These are phyloP conservation scores for Lachancea meyersii DNA, from an alignment of 805 yeast genomes.

Conservation along the genomic window DNA sequence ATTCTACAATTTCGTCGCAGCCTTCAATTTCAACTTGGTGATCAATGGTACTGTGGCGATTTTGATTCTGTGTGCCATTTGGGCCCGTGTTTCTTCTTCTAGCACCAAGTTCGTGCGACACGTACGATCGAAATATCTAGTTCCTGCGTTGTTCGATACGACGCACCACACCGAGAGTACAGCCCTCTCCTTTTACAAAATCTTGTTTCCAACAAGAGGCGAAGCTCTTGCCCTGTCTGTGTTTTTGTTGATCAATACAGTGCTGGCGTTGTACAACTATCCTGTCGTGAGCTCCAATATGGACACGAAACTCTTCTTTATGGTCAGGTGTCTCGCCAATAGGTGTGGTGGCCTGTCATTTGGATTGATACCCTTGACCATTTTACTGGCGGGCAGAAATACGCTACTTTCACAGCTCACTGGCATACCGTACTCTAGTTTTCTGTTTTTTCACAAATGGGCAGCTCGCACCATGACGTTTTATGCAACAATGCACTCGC, in stretches of 20 bases:
- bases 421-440: slow-evolving; percentile 58
- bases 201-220: slow-evolving; percentile 11
- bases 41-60: slow-evolving; percentile 6
- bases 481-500: slow-evolving; percentile 36
- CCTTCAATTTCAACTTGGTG: slow-evolving; percentile 7
- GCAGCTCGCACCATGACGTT: slow-evolving; percentile 37
- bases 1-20: slow-evolving; percentile 9
- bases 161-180: slow-evolving; percentile 11
- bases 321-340: slow-evolving; percentile 35
- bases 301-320: slow-evolving; percentile 8
- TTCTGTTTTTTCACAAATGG: slow-evolving; percentile 63
- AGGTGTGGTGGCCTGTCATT: slow-evolving; percentile 43
- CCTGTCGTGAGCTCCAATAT: slow-evolving; percentile 4
- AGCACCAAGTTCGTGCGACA: slow-evolving; percentile 3
- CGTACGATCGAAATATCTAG: slow-evolving; percentile 6
- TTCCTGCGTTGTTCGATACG: slow-evolving; percentile 7
- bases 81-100: slow-evolving; percentile 1
- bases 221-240: slow-evolving; percentile 6
- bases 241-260: slow-evolving; percentile 6
- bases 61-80: neutral
- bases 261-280: slow-evolving; percentile 5
- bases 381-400: slow-evolving; percentile 67
- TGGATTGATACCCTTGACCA: slow-evolving; percentile 46
- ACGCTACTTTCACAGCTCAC: slow-evolving; percentile 56
- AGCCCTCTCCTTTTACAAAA: slow-evolving; percentile 4